Evolutionary conservation across 352 stramenopile species (phyloP).

Genomic region (Blastocystis sp.): DNA sequence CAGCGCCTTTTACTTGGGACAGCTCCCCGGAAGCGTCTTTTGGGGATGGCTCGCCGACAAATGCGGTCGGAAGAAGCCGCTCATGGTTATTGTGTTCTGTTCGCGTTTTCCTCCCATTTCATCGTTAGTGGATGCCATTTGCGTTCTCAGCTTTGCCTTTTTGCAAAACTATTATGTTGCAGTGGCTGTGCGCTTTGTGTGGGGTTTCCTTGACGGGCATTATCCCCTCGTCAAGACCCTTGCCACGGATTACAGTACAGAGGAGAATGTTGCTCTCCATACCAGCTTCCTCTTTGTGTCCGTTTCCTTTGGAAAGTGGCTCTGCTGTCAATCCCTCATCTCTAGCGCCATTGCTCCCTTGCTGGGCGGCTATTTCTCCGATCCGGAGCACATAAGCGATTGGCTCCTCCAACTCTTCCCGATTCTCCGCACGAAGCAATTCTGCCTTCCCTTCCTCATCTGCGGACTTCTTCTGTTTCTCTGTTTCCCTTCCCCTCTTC

Average conservation of each 20-base stretch:
- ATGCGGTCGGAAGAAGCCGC: constrained; percentile 23
- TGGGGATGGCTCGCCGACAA: constrained; percentile 60
- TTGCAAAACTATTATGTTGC: constrained; percentile 36
- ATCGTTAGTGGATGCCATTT: constrained; percentile 20
- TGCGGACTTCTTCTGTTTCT: not conserved
- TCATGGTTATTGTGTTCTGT: constrained; percentile 12
- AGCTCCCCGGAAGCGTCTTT: constrained; percentile 50
- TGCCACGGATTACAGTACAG: not conserved
- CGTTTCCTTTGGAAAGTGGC: not conserved
- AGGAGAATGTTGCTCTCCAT: not conserved
- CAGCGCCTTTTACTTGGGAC: constrained; percentile 38
- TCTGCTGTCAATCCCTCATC: not conserved
- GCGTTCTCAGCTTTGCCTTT: constrained; percentile 7
- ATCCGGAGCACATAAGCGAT: not conserved
- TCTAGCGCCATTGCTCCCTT: constrained; percentile 3
- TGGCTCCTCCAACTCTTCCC: constrained; percentile 16
- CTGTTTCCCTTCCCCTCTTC: not conserved
- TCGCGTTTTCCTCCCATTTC: not conserved
- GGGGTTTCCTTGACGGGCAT: constrained; percentile 25
- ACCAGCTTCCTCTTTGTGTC: constrained; percentile 43
- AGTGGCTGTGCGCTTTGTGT: constrained; percentile 13
- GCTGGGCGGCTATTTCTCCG: constrained; percentile 33
- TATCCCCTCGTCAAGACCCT: constrained; percentile 45
- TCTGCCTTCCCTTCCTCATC: constrained; percentile 21
- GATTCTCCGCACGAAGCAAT: constrained; percentile 3